Evolutionary conservation across 805 yeast genomes (phyloP).

Genomic region (Candida glaebosa): DNA sequence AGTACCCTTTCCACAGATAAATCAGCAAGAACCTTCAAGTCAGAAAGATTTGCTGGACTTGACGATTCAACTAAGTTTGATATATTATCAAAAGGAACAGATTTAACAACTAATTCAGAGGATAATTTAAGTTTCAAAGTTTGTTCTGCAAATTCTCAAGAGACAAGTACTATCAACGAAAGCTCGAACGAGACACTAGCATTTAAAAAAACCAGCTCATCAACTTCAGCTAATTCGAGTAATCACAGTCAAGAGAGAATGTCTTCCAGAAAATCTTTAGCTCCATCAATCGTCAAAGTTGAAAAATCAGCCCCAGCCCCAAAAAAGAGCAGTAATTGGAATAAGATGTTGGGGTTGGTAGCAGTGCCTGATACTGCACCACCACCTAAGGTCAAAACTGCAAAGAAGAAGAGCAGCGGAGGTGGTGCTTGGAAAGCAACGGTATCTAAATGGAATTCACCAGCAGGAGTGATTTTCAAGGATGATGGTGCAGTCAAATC

Average conservation of each 20-base stretch:
- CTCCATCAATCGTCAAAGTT: not conserved
- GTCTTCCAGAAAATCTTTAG: not conserved
- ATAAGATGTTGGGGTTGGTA: not conserved
- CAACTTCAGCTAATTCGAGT: not conserved
- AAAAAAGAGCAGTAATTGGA: not conserved
- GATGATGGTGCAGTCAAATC: slow-evolving; percentile 1
- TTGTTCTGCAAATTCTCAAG: not conserved
- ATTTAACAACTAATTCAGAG: not conserved
- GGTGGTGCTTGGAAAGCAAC: slow-evolving; percentile 15
- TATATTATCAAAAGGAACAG: not conserved
- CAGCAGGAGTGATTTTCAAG: slow-evolving; percentile 19
- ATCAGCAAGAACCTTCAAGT: not conserved
- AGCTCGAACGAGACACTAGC: not conserved
- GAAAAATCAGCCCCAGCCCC: not conserved
- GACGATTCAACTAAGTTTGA: not conserved
- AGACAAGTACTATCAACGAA: not conserved
- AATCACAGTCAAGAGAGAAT: not conserved
- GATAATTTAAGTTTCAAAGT: not conserved
- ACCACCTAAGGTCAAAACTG: slow-evolving; percentile 8
- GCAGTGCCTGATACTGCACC: not conserved
- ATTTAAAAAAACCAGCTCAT: not conserved
- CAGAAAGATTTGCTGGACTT: not conserved
- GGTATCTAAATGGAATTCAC: slow-evolving; percentile 30
- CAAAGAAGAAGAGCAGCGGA: slow-evolving; percentile 11
- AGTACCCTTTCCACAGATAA: not conserved